Percentiles rank a stretch among this genome's conserved stretches.
These are phyloP conservation scores for Clitoria ternatea DNA, from an alignment of 306 rosid genomes.

Conservation along the genomic window DNA sequence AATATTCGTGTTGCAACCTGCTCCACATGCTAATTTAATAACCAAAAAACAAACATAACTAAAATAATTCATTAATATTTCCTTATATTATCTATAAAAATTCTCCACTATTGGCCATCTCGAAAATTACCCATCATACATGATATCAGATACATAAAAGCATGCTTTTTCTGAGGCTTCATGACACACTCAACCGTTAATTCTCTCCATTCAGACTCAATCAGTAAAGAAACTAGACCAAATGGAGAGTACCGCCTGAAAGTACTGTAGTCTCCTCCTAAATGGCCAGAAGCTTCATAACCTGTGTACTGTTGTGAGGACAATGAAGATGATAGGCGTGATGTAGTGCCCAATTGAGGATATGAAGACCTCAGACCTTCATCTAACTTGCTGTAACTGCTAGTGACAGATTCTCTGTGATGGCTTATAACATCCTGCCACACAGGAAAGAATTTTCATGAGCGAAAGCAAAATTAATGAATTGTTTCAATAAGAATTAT, in stretches of 20 bases:
- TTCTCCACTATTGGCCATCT: slow-evolving; percentile 34
- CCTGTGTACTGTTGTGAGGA: slow-evolving; percentile 58
- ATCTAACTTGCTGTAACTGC: slow-evolving; percentile 61
- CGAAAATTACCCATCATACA: slow-evolving; percentile 23
- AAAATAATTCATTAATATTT: slow-evolving; percentile 30
- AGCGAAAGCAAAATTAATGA: slow-evolving; percentile 19
- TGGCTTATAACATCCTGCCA: slow-evolving; percentile 69
- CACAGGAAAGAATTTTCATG: neutral
- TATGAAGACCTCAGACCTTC: slow-evolving; percentile 61
- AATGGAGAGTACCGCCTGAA: slow-evolving; percentile 52
- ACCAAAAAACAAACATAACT: slow-evolving; percentile 8
- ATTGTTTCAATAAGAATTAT: neutral
- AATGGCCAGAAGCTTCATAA: slow-evolving; percentile 69
- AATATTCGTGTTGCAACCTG: neutral
- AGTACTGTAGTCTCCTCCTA: slow-evolving; percentile 67
- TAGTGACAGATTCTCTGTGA: slow-evolving; percentile 52
- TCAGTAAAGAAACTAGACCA: slow-evolving; percentile 23
- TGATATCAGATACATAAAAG: slow-evolving; percentile 4
- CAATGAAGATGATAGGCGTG: slow-evolving; percentile 57
- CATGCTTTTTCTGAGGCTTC: slow-evolving; percentile 26
- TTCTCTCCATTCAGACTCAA: slow-evolving; percentile 33
- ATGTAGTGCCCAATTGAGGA: slow-evolving; percentile 60
- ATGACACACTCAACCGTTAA: slow-evolving; percentile 23
- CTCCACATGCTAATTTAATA: slow-evolving; percentile 17
- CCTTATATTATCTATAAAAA: slow-evolving; percentile 34